phyloP scores from a whole-genome alignment of 805 yeast species.

The Alloascoidea africana region DNA sequence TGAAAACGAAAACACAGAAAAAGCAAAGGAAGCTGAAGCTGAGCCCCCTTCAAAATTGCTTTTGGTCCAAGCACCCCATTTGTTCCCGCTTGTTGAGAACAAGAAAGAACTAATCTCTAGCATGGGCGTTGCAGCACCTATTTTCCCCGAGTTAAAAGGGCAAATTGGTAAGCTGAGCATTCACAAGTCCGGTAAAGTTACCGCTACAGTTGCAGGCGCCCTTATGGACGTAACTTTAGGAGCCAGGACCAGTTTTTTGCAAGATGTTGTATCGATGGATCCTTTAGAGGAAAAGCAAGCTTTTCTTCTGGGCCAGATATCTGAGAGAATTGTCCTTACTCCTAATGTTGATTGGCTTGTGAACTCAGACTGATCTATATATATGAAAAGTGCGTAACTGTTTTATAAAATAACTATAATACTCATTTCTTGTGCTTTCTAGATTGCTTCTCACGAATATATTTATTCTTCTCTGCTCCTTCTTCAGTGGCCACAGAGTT shows the following conservation, averaged over 20 bases:
- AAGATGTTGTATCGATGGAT: constrained; percentile 38
- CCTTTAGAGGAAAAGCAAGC: constrained; percentile 20
- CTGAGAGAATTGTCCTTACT: constrained; percentile 33
- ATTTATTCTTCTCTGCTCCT: constrained; percentile 88
- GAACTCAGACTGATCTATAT: no score
- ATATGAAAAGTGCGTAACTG: no score
- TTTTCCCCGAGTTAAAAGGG: constrained; percentile 21
- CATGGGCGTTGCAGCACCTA: neutral
- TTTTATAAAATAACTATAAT: no score
- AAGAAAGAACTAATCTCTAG: neutral
- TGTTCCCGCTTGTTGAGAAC: constrained; percentile 20
- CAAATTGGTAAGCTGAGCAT: constrained; percentile 46
- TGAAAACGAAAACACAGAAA: no score
- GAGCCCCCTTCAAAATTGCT: constrained; percentile 1
- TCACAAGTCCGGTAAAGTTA: constrained; percentile 62
- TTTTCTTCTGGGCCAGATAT: constrained; percentile 29
- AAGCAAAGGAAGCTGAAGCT: constrained; percentile 2
- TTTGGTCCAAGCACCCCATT: neutral
- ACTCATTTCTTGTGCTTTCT: constrained; percentile 39
- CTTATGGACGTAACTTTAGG: constrained; percentile 50
- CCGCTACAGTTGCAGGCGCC: constrained; percentile 50
- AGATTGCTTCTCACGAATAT: constrained; percentile 69
- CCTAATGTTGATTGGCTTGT: constrained; percentile 26
- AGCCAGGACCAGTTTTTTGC: constrained; percentile 41
- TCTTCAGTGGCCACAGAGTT: constrained; percentile 84